phyloP scores from a whole-genome alignment of 805 yeast genomes.

The Metschnikowia vanudenii region DNA sequence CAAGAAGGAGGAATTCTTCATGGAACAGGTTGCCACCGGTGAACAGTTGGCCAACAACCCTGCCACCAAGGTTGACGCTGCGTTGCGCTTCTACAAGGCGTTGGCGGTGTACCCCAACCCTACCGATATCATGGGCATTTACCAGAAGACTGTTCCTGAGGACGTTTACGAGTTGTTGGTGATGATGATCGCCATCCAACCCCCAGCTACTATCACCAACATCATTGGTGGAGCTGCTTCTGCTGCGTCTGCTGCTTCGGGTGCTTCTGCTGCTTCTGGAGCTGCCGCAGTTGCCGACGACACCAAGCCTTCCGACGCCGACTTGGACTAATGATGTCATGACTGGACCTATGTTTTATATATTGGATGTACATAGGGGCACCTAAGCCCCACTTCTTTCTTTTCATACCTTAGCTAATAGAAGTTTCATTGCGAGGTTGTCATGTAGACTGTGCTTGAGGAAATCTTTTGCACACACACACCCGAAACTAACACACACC shows the following conservation, averaged over 20 bases:
- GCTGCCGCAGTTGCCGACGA: constrained; percentile 21
- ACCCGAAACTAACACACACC: too few species aligned
- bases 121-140: constrained; percentile 82
- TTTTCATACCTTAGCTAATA: constrained; percentile 1
- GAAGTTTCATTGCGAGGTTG: not conserved
- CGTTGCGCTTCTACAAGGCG: constrained; percentile 90
- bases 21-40: constrained; percentile 80
- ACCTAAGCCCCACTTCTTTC: not conserved
- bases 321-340: constrained; percentile 18
- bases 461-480: too few species aligned
- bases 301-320: constrained; percentile 19
- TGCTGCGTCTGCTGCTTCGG: too few species aligned
- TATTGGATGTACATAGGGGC: constrained; percentile 9
- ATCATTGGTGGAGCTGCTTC: constrained; percentile 50
- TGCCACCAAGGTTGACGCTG: constrained; percentile 76
- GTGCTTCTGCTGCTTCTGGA: constrained; percentile 26
- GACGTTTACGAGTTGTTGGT: constrained; percentile 79
- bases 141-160: constrained; percentile 84
- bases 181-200: constrained; percentile 85
- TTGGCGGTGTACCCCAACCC: constrained; percentile 93
- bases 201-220: constrained; percentile 76
- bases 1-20: constrained; percentile 76
- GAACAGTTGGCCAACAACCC: constrained; percentile 72
- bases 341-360: not conserved
- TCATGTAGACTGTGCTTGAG: not conserved